A percentile compares a stretch with the other conserved stretches of the same genome.
Evolutionary conservation across 164 flowering plant species (phyloP).

Genomic region (Annona squamosa): DNA sequence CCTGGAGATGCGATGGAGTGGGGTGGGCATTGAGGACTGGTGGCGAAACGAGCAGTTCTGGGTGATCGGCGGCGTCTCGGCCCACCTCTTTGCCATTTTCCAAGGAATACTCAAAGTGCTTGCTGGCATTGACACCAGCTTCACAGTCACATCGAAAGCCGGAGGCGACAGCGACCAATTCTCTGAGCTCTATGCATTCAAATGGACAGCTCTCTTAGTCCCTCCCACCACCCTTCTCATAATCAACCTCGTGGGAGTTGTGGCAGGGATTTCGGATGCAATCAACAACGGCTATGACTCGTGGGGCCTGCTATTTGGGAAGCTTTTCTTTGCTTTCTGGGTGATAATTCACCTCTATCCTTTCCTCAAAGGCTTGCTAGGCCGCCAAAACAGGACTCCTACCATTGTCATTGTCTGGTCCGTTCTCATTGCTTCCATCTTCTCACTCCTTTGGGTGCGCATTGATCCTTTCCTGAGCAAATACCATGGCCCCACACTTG

Average conservation of each 20-base stretch:
- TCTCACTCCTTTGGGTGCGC: background rate
- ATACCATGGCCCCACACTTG: background rate
- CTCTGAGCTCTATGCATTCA: slow-evolving; percentile 41
- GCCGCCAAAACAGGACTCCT: background rate
- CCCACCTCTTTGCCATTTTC: slow-evolving; percentile 37
- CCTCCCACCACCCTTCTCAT: slow-evolving; percentile 53
- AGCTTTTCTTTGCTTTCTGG: background rate
- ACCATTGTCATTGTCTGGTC: background rate
- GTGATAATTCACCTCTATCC: background rate
- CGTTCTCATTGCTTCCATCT: background rate
- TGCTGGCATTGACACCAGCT: slow-evolving; percentile 47
- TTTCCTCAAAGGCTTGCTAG: background rate
- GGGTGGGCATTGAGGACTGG: slow-evolving; percentile 33
- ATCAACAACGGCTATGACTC: background rate
- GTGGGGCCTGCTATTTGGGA: background rate
- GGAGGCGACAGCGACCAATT: slow-evolving; percentile 36
- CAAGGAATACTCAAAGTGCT: slow-evolving; percentile 49
- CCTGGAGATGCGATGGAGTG: slow-evolving; percentile 35
- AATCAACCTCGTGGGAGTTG: slow-evolving; percentile 45
- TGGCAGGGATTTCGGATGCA: slow-evolving; percentile 11
- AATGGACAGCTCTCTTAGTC: slow-evolving; percentile 52
- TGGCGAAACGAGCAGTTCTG: slow-evolving; percentile 37
- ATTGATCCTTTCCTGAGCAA: background rate
- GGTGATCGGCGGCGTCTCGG: slow-evolving; percentile 26
- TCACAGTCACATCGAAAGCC: slow-evolving; percentile 50